Evolutionary conservation across 2,329 filamentous ascomycete species (phyloP), one percentile per base, ranked within the genome.

Genomic region (Lecanicillium sp.): DNA sequence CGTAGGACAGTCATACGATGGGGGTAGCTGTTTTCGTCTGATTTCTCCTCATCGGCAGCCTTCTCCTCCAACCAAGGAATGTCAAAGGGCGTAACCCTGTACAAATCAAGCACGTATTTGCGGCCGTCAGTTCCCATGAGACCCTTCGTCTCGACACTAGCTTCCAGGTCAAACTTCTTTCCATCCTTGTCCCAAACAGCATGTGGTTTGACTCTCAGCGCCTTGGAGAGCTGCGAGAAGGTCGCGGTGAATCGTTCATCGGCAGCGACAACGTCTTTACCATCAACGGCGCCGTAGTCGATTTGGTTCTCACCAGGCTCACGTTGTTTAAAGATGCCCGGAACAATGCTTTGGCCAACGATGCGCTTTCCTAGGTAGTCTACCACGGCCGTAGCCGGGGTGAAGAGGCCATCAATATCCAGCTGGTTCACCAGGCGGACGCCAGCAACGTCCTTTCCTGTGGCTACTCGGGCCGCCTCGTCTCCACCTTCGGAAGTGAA

Each of bases 271-370:
- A 94, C 77, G 49, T 98, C 92, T 65, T 94, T 95, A 49, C 94
- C 92, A 59, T 98, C 92, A 22, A 97, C 92, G 49, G 90, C 92
- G 57, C 92, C 92, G 56, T 98, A 98, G 60, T 98, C 92, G 51
- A 98, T 97, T 62, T 97, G 92, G 64, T 95, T 92, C 75, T 98
- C 92, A 37, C 89, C 92, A 20, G 89, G 87, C 55, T 97, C 92
- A 27, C 90, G 81, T 67, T 97, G 92, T 70, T 96, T 97, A 75
- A 98, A 98, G 55, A 98, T 98, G 43, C 92, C 94, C 5, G 92
- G 92, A 14, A 98, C 92, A 47, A 98, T 96, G 55, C 89, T 97
- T 66, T 98, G 92, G 27, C 87, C 92, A 38, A 98, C 92, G 51
- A 98, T 84, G 48, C 92, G 87, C 72, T 94, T 96, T 54, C 94